phyloP scores from a whole-genome alignment of 2,329 filamentous ascomycete genomes.

The Neocucurbitaria cava region DNA sequence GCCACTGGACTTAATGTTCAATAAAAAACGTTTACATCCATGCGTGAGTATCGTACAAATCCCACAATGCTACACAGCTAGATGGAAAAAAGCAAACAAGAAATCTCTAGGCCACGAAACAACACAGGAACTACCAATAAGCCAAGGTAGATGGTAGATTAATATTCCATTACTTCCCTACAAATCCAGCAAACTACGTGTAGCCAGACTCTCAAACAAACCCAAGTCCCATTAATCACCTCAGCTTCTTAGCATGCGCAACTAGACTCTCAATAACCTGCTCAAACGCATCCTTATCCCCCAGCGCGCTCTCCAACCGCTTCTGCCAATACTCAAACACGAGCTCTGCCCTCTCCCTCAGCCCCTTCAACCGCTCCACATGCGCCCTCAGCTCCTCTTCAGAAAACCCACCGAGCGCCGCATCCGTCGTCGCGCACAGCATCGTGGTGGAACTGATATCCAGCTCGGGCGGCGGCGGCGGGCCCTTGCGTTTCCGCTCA shows the following conservation, averaged over 20 bases:
- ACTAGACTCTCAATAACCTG: conserved; percentile 97
- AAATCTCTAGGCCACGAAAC: too few species aligned
- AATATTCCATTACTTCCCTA: too few species aligned
- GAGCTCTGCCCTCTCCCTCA: conserved; percentile 75
- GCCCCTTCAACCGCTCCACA: conserved; percentile 70
- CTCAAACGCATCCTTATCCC: conserved; percentile 92
- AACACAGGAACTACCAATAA: too few species aligned
- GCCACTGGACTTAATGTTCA: too few species aligned
- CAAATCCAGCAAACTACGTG: background rate
- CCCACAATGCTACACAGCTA: too few species aligned
- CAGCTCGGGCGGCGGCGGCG: conserved; percentile 74
- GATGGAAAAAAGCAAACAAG: too few species aligned
- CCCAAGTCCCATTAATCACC: conserved; percentile 64
- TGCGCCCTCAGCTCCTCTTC: conserved; percentile 77
- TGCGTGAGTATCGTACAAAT: too few species aligned
- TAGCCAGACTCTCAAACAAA: background rate
- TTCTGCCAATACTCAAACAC: conserved; percentile 89
- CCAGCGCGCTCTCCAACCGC: conserved; percentile 82
- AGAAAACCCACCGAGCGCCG: conserved; percentile 80
- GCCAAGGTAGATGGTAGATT: too few species aligned
- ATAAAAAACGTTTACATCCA: too few species aligned
- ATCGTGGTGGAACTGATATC: conserved; percentile 81
- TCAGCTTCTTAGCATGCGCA: conserved; percentile 84
- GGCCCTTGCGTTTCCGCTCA: conserved; percentile 61
- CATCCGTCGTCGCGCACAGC: conserved; percentile 82